Base-by-base conservation (phyloP, 2,329 filamentous ascomycete species). In the Orbilia brochopaga region DNA sequence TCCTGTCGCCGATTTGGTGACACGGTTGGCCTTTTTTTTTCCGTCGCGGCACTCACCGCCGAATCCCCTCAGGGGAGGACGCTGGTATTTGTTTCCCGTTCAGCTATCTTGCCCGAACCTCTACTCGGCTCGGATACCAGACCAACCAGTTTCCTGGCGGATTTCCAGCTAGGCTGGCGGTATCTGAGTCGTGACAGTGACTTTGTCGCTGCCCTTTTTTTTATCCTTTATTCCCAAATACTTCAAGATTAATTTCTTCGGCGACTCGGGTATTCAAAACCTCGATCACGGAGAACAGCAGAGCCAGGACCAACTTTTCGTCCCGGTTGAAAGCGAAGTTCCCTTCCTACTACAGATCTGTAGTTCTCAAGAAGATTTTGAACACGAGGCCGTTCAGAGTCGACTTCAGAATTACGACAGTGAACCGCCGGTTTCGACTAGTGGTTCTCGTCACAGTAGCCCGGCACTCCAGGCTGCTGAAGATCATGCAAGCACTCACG, bases 391-490 rank as follows among this genome's bases (percentile, higher is more conserved):
- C 35, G 55, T 61, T 72, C 55, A 30, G 17, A 53, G 32, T 60
- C 32, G 10, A 7, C 52, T 2, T 15, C 54, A 30, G 54, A 53
- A 42, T 40, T 72, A 57, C 51, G 60, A 57, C 44, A 65, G 17
- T 4, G 67, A 60, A 52, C 55, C 19, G 27, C 60, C 50, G 51
- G 66, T 11, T 55, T 15, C 24, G 10, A 46, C 60, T 60, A 48
- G 55, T 61, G 51, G 60, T 61, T 65, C 67, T 42, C 17, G 52
- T 72, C 67, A 51, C 66, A 56, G 59, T 46, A 59, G 53, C 30
- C 27, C 35, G 19, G 53, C n/a, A 24, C 11, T 15, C 42, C 51
- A 63, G 30, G 15, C 55, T 61, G 24, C 60, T 72, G 60, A 30
- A 65, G 67, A 72, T 65, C 55, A 27, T 17, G 21, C 42, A 64